A percentile compares a stretch with the other conserved stretches of the same genome.
phyloP scores from a whole-genome alignment of 192 early-diverging fungal genomes.

The Blastocladiella britannica region DNA sequence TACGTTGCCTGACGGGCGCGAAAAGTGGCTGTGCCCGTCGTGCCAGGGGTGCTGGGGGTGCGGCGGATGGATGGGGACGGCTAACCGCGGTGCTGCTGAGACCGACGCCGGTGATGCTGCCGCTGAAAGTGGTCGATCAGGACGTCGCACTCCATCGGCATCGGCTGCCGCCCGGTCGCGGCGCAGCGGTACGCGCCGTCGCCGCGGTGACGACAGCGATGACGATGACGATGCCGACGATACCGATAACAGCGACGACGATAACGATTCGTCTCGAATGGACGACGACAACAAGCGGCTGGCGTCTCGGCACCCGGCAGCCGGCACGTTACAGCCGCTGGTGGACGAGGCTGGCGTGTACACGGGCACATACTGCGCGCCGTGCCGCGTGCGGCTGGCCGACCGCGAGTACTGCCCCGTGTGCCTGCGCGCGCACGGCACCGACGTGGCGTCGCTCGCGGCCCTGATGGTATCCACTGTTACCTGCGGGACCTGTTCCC shows the following conservation, averaged over 20 bases:
- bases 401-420: not conserved
- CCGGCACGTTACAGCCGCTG: not conserved
- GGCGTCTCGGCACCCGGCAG: not conserved
- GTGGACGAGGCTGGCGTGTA: not conserved
- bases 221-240: not conserved
- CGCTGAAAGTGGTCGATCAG: not conserved
- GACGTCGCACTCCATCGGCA: no score
- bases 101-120: not conserved
- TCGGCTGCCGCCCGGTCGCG: no score
- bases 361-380: not conserved
- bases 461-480: not conserved
- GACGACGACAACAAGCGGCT: not conserved
- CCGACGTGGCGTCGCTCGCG: not conserved
- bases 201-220: not conserved
- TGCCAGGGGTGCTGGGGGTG: not conserved
- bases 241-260: not conserved
- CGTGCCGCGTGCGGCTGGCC: not conserved
- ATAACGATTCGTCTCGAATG: not conserved
- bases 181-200: no score
- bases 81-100: not conserved
- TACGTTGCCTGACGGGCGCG: slow-evolving; percentile 23
- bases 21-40: slow-evolving; percentile 2
- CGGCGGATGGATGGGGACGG: not conserved
- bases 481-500: not conserved
- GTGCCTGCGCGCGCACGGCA: not conserved